phyloP scores from a whole-genome alignment of 176 grass and related monocot species.

The Oryza australiensis region DNA sequence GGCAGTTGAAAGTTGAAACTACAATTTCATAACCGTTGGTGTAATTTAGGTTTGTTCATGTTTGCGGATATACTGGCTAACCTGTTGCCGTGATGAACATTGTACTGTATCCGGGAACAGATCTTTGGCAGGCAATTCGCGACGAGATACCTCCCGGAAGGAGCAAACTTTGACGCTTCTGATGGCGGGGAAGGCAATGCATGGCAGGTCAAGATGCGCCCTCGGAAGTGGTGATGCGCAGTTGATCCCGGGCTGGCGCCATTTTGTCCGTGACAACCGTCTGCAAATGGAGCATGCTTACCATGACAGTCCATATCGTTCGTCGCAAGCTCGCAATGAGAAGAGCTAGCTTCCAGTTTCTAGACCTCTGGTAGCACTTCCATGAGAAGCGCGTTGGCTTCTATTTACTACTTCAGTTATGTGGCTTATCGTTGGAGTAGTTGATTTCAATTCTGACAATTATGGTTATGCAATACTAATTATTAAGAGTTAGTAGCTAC shows the following conservation, averaged over 20 bases:
- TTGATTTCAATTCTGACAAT: neutral
- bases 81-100: neutral
- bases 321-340: neutral
- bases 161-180: constrained; percentile 23
- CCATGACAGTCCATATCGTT: constrained; percentile 41
- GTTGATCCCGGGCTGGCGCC: neutral
- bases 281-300: constrained; percentile 13
- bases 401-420: neutral
- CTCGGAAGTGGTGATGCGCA: neutral
- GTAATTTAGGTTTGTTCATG: too few species aligned
- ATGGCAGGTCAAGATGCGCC: constrained; percentile 13
- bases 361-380: neutral
- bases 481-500: too few species aligned
- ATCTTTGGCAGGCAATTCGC: neutral
- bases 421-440: neutral
- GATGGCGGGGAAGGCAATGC: neutral
- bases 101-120: neutral
- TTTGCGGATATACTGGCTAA: neutral
- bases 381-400: neutral
- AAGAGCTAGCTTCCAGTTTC: neutral
- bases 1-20: too few species aligned
- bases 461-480: neutral
- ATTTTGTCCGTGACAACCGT: constrained; percentile 39
- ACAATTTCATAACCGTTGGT: too few species aligned
- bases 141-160: neutral